These are phyloP conservation scores for Boletus barrowsii DNA, from an alignment of 768 basidiomycete species.

Conservation along the genomic window DNA sequence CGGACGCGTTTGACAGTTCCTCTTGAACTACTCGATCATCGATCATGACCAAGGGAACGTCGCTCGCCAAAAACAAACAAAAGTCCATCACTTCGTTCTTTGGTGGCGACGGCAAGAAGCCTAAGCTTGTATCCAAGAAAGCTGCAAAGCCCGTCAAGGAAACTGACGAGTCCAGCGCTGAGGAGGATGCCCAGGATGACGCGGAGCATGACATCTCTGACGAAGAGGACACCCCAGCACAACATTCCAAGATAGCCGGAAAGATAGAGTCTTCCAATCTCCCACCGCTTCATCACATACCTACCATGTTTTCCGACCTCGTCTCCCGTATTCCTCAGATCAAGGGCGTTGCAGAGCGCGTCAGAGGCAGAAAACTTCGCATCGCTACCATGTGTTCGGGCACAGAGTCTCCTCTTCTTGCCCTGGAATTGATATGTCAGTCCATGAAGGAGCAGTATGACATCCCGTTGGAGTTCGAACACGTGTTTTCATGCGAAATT, in stretches of 20 bases:
- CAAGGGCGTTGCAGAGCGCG: conserved; percentile 59
- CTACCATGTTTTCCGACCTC: conserved; percentile 75
- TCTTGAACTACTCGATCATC: conserved; percentile 22
- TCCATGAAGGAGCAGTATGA: conserved; percentile 67
- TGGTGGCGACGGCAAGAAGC: conserved; percentile 32
- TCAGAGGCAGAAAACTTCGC: conserved; percentile 80
- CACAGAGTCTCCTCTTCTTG: conserved; percentile 91
- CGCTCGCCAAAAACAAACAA: conserved; percentile 42
- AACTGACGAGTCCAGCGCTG: conserved; percentile 30
- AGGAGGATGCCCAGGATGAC: conserved; percentile 32
- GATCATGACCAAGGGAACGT: conserved; percentile 50
- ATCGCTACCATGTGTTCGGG: conserved; percentile 98
- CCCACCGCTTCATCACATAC: conserved; percentile 72
- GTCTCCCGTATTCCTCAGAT: conserved; percentile 64
- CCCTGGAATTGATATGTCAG: conserved; percentile 79
- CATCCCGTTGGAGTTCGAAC: conserved; percentile 69
- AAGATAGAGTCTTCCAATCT: conserved; percentile 57
- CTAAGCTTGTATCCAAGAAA: conserved; percentile 24
- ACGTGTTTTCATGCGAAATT: conserved; percentile 96
- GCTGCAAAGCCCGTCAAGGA: conserved; percentile 32
- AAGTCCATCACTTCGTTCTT: conserved; percentile 58
- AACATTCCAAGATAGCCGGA: conserved; percentile 36
- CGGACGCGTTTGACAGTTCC: conserved; percentile 12
- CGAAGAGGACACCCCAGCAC: conserved; percentile 31
- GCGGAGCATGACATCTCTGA: conserved; percentile 33